phyloP scores from a whole-genome alignment of 441 rosid species.

The Croton laevigatus region DNA sequence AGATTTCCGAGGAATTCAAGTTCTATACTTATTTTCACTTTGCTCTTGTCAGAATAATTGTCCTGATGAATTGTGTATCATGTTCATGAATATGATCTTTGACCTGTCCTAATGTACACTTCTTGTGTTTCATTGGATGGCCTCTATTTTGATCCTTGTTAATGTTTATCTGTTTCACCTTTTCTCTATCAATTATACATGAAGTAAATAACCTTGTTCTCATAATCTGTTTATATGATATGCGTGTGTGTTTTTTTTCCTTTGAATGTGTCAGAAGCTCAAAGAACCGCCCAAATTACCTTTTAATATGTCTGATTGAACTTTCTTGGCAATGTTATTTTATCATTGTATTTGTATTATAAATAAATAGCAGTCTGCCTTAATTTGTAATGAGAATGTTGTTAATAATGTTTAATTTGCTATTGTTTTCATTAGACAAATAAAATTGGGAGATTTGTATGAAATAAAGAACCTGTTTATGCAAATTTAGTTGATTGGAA shows the following conservation, averaged over 20 bases:
- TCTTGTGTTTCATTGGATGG: neutral
- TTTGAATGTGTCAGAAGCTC: conserved; percentile 44
- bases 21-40: neutral
- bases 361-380: no score
- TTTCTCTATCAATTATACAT: neutral
- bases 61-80: neutral
- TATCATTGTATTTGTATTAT: no score
- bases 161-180: neutral
- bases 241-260: neutral
- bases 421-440: no score
- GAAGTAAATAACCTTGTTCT: neutral
- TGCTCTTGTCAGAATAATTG: neutral
- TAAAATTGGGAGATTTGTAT: no score
- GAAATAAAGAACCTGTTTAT: no score
- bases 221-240: conserved; percentile 7
- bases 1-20: neutral
- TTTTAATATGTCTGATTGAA: no score
- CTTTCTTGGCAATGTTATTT: no score
- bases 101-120: neutral
- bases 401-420: no score
- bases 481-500: no score
- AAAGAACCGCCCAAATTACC: conserved; percentile 52
- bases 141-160: neutral
- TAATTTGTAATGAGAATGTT: no score
- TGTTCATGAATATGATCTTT: no score